A percentile compares a stretch with the other conserved stretches of the same genome.
These are phyloP conservation scores for Microstegium vimineum DNA, from an alignment of 176 grass and related monocot genomes.

Conservation along the genomic window DNA sequence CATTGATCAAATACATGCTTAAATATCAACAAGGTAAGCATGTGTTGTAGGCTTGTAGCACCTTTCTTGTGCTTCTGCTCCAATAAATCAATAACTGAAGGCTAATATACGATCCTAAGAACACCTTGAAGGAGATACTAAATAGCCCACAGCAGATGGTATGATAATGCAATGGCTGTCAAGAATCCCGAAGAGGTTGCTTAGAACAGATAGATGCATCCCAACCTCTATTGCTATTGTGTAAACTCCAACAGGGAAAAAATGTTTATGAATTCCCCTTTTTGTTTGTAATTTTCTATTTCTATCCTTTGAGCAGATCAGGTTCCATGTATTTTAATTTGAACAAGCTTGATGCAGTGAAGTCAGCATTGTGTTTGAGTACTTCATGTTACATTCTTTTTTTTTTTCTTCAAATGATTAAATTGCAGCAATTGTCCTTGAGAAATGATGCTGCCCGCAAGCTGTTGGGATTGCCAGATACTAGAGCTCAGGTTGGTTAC, in stretches of 20 bases:
- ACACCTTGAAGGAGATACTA: slow-evolving; percentile 10
- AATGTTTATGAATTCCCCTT: not conserved
- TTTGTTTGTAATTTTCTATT: not conserved
- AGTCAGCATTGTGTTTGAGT: slow-evolving; percentile 5
- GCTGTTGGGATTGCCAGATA: slow-evolving; percentile 58
- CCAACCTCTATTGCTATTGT: not conserved
- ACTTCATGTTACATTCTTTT: slow-evolving; percentile 35
- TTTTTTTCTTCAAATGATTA: slow-evolving; percentile 30
- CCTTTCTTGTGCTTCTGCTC: slow-evolving; percentile 3
- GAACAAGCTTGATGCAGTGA: not conserved
- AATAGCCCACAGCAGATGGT: not conserved
- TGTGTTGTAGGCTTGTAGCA: not conserved
- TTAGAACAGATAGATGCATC: not conserved
- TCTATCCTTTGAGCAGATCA: not conserved
- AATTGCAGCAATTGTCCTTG: slow-evolving; percentile 72
- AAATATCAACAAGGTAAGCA: slow-evolving; percentile 6
- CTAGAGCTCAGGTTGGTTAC: slow-evolving; percentile 19
- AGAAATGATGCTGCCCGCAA: slow-evolving; percentile 47
- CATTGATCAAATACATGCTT: not conserved
- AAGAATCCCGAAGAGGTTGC: not conserved
- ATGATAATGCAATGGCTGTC: not conserved
- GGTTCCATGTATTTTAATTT: slow-evolving; percentile 20
- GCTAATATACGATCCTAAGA: not conserved
- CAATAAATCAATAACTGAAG: not conserved
- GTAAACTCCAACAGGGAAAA: not conserved